These are phyloP conservation scores for Nakataea oryzae DNA, from an alignment of 2,329 filamentous ascomycete species.

Conservation along the genomic window DNA sequence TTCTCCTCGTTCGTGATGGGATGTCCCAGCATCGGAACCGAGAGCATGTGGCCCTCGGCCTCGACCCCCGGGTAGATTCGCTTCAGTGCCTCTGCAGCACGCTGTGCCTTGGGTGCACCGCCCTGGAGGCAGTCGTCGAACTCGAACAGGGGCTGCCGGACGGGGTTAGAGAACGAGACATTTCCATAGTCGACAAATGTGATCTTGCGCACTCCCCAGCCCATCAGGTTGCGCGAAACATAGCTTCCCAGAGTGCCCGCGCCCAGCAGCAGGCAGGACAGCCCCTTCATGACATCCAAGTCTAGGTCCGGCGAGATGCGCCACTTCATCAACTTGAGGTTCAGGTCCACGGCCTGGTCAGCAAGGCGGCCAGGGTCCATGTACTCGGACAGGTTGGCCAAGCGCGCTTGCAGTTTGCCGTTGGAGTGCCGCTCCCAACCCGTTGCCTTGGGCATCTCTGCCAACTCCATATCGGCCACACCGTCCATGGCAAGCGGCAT, in stretches of 20 bases:
- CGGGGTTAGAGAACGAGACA: constrained; percentile 94
- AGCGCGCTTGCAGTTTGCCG: constrained; percentile 67
- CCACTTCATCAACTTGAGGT: constrained; percentile 98
- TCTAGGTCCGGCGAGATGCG: constrained; percentile 82
- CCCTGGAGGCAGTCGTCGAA: constrained; percentile 84
- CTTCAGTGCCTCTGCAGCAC: constrained; percentile 69
- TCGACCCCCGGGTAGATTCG: constrained; percentile 89
- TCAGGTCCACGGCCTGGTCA: constrained; percentile 90
- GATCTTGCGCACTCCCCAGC: constrained; percentile 91
- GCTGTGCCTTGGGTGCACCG: constrained; percentile 70
- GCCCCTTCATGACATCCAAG: constrained; percentile 79
- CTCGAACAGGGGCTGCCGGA: constrained; percentile 84
- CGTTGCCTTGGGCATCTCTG: constrained; percentile 74
- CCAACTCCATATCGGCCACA: constrained; percentile 17
- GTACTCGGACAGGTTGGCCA: constrained; percentile 79
- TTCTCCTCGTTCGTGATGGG: constrained; percentile 64
- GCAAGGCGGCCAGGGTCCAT: constrained; percentile 85
- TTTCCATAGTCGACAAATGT: constrained; percentile 91
- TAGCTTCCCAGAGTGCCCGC: constrained; percentile 92
- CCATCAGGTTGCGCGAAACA: constrained; percentile 83
- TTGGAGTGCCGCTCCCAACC: constrained; percentile 84
- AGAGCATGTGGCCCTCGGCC: constrained; percentile 66
- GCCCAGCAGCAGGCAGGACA: constrained; percentile 81
- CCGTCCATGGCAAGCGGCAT: constrained; percentile 52
- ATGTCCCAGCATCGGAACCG: constrained; percentile 93